These are phyloP conservation scores for Vanderwaltozyma yarrowii DNA, from an alignment of 805 yeast genomes.

Conservation along the genomic window DNA sequence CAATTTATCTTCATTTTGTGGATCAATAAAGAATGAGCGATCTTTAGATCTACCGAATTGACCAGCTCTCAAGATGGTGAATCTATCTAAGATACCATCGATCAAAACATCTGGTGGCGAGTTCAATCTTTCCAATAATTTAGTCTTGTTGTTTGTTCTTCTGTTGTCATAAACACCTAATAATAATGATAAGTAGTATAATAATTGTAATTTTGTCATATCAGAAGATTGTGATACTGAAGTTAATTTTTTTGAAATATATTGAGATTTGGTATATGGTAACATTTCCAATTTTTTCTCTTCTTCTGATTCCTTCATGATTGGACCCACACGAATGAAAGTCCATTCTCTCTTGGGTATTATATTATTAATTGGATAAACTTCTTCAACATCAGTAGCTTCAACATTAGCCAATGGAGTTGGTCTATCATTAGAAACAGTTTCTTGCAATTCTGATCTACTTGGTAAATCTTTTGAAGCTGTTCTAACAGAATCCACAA, in stretches of 20 bases:
- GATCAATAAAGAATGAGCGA: slow-evolving; percentile 72
- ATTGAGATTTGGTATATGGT: slow-evolving; percentile 53
- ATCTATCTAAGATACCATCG: slow-evolving; percentile 61
- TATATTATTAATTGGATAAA: slow-evolving; percentile 65
- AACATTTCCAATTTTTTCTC: slow-evolving; percentile 45
- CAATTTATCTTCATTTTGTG: slow-evolving; percentile 77
- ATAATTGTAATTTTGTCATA: slow-evolving; percentile 49
- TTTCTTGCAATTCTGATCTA: slow-evolving; percentile 47
- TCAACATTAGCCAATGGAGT: slow-evolving; percentile 68
- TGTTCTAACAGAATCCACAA: slow-evolving; percentile 66
- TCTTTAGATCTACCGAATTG: slow-evolving; percentile 66
- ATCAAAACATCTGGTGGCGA: slow-evolving; percentile 64
- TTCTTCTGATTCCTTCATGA: slow-evolving; percentile 44
- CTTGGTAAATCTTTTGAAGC: slow-evolving; percentile 69
- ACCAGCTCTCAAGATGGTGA: slow-evolving; percentile 56
- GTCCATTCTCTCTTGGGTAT: slow-evolving; percentile 58
- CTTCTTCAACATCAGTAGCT: slow-evolving; percentile 75
- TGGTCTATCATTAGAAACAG: slow-evolving; percentile 61
- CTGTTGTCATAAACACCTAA: slow-evolving; percentile 72
- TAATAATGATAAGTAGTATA: slow-evolving; percentile 73
- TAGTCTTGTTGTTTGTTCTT: slow-evolving; percentile 48
- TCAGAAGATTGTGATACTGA: slow-evolving; percentile 35
- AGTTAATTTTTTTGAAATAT: slow-evolving; percentile 39
- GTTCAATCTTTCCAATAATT: slow-evolving; percentile 50
- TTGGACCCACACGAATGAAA: slow-evolving; percentile 51